phyloP scores from a whole-genome alignment of 2,329 filamentous ascomycete species.

The Xylariaceae sp. region DNA sequence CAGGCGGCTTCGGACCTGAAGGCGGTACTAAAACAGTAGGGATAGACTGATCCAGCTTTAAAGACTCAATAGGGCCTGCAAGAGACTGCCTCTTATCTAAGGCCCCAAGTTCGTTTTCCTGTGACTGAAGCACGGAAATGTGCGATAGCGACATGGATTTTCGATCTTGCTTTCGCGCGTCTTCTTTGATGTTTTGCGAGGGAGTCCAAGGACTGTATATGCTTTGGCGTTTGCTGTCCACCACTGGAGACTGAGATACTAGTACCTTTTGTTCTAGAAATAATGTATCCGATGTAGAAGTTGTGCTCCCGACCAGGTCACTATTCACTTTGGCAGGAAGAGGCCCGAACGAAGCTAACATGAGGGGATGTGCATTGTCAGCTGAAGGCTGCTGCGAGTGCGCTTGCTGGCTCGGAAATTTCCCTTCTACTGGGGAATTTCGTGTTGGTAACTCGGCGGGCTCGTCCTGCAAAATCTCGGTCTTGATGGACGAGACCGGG shows the following conservation, averaged over 20 bases:
- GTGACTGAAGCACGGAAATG: constrained; percentile 21
- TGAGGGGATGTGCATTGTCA: constrained; percentile 21
- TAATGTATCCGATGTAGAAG: no score
- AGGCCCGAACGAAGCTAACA: constrained; percentile 27
- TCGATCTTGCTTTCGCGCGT: constrained; percentile 6
- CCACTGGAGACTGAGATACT: not conserved
- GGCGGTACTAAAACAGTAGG: constrained; percentile 14
- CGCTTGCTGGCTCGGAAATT: constrained; percentile 5
- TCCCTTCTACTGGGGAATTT: constrained; percentile 12
- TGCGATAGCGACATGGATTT: constrained; percentile 12
- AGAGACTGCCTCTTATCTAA: constrained; percentile 17
- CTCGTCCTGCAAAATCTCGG: constrained; percentile 10
- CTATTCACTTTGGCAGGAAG: constrained; percentile 13
- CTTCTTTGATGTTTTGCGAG: constrained; percentile 5
- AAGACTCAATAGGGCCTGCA: constrained; percentile 1
- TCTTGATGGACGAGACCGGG: constrained; percentile 5
- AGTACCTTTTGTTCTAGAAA: no score
- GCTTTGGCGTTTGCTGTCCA: constrained; percentile 3
- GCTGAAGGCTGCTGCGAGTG: constrained; percentile 6
- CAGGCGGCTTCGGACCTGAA: constrained; percentile 10
- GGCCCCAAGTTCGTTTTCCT: constrained; percentile 22
- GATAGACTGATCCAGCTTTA: constrained; percentile 5
- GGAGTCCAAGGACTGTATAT: constrained; percentile 20
- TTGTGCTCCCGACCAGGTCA: not conserved
- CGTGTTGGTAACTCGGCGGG: constrained; percentile 22